phyloP scores from a whole-genome alignment of 2,329 filamentous ascomycete species.

The Cytospora piceae region DNA sequence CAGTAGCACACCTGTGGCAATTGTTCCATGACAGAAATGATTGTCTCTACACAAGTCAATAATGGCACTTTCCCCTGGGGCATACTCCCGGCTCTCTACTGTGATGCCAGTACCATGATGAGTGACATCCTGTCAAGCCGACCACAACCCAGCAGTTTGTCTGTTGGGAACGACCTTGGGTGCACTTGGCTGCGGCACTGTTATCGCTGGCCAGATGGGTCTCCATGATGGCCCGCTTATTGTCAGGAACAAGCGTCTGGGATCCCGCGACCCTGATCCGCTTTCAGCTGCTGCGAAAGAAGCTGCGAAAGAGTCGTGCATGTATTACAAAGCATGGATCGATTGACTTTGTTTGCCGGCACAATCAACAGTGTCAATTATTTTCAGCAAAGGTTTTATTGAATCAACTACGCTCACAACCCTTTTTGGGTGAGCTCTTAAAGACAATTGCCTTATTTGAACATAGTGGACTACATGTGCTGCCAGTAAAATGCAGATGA shows the following conservation, averaged over 20 bases:
- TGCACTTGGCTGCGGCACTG: no score
- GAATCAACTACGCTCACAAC: not conserved
- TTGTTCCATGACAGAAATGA: not conserved
- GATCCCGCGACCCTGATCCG: not conserved
- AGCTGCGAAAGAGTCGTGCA: not conserved
- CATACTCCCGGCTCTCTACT: not conserved
- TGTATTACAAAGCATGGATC: not conserved
- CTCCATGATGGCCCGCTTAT: not conserved
- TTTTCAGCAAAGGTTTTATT: not conserved
- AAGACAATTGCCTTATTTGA: not conserved
- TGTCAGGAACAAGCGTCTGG: not conserved
- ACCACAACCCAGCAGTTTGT: no score
- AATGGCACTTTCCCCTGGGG: no score
- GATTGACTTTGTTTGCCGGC: not conserved
- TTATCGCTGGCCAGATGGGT: not conserved
- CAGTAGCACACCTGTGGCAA: not conserved
- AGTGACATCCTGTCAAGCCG: not conserved
- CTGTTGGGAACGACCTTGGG: no score
- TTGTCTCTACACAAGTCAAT: not conserved
- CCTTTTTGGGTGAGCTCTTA: not conserved
- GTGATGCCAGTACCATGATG: not conserved
- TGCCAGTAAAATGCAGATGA: not conserved
- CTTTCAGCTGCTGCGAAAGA: not conserved
- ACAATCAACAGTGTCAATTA: not conserved
- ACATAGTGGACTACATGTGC: not conserved